phyloP scores from a whole-genome alignment of 2,329 filamentous ascomycete species.

The Claviceps paspali region DNA sequence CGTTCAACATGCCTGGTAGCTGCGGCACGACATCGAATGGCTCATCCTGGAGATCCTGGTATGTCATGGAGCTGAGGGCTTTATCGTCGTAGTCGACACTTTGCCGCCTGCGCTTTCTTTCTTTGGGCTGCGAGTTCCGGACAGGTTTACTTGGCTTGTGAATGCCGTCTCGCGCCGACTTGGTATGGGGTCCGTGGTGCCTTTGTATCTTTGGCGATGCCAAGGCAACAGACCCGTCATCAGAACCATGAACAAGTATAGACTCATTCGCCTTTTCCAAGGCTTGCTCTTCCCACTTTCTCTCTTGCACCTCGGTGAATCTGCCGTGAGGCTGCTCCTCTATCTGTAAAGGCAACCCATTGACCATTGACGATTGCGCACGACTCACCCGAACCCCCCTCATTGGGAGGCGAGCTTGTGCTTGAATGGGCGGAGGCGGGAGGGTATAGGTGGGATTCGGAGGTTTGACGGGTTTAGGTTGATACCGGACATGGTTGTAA shows the following conservation, averaged over 20 bases:
- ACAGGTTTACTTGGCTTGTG: slow-evolving; percentile 10
- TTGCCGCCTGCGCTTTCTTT: slow-evolving; percentile 26
- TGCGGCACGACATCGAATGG: slow-evolving; percentile 38
- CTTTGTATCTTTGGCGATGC: slow-evolving; percentile 12
- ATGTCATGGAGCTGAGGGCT: slow-evolving; percentile 38
- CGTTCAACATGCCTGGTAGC: slow-evolving; percentile 21
- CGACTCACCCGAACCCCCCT: slow-evolving; percentile 13
- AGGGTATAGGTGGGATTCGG: slow-evolving; percentile 8
- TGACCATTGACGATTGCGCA: neutral
- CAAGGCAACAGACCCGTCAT: slow-evolving; percentile 12
- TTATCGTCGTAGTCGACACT: slow-evolving; percentile 43
- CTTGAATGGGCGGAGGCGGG: slow-evolving; percentile 8
- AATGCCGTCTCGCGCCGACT: slow-evolving; percentile 9
- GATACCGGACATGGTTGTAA: slow-evolving; percentile 10
- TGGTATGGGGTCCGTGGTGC: slow-evolving; percentile 8
- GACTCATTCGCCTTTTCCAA: slow-evolving; percentile 9
- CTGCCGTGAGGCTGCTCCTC: neutral
- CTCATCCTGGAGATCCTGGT: slow-evolving; percentile 32
- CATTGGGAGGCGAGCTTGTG: slow-evolving; percentile 22
- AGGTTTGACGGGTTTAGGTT: slow-evolving; percentile 8
- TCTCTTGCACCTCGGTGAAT: slow-evolving; percentile 8
- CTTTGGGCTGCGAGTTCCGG: slow-evolving; percentile 9
- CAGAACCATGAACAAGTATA: slow-evolving; percentile 9
- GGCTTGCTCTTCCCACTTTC: slow-evolving; percentile 10
- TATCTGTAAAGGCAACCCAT: slow-evolving; percentile 1